Evolutionary conservation across 23 red algal genomes (phyloP).

Genomic region (Cyanidioschyzon merolae): DNA sequence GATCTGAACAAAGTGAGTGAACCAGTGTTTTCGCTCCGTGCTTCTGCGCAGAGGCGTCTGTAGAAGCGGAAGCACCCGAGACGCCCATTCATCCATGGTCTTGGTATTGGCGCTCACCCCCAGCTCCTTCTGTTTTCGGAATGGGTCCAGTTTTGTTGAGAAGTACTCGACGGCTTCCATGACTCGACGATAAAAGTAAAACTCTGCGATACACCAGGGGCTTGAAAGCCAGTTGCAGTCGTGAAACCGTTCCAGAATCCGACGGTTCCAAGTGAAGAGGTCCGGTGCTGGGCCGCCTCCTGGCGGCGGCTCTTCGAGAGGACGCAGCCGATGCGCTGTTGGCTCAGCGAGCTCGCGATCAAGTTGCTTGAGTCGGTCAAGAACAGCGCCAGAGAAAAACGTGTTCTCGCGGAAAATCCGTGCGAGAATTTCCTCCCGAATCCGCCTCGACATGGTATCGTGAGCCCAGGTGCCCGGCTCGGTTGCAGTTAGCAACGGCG

Average conservation of each 20-base stretch:
- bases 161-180: conserved; percentile 83
- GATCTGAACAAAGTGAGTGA: conserved; percentile 36
- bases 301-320: conserved; percentile 8
- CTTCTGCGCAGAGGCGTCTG: neutral
- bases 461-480: conserved; percentile 90
- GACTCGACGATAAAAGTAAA: conserved; percentile 90
- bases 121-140: conserved; percentile 82
- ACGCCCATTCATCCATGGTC: conserved; percentile 12
- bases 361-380: conserved; percentile 31
- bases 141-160: conserved; percentile 46
- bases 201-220: conserved; percentile 73
- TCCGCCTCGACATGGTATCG: conserved; percentile 64
- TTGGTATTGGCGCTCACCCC: conserved; percentile 27
- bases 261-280: conserved; percentile 32
- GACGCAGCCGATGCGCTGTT: conserved; percentile 23
- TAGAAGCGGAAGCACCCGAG: neutral
- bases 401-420: conserved; percentile 81
- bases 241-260: conserved; percentile 40
- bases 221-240: conserved; percentile 69
- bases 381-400: conserved; percentile 19
- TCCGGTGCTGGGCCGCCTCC: conserved; percentile 48
- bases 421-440: conserved; percentile 76
- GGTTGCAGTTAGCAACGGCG: conserved; percentile 44
- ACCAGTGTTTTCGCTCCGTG: neutral
- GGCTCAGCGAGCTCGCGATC: conserved; percentile 42